Conservation (phyloP, 805 yeast species). For the Spencermartinsiella europaea region DNA sequence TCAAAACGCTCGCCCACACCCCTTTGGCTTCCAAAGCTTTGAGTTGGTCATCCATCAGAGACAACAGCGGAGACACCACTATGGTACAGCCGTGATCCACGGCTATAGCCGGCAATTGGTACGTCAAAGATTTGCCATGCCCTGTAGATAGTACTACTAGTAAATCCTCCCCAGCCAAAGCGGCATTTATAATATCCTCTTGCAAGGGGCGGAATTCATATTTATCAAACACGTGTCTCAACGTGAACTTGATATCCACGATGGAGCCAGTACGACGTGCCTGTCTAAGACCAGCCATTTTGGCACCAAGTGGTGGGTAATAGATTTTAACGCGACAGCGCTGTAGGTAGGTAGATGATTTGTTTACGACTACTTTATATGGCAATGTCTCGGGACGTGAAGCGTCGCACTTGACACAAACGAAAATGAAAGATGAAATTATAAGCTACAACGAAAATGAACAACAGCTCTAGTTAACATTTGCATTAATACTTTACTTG, state of each 20-base stretch:
- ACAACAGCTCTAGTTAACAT: no score
- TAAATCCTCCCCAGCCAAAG: conserved; percentile 60
- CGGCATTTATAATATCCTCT: conserved; percentile 22
- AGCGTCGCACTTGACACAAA: no score
- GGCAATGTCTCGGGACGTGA: no score
- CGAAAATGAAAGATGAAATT: no score
- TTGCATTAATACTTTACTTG: no score
- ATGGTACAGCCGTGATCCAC: conserved; percentile 61
- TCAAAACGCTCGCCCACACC: conserved; percentile 81
- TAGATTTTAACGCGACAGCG: no score
- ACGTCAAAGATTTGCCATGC: conserved; percentile 93
- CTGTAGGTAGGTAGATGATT: no score
- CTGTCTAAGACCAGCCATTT: no score
- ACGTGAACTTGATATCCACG: conserved; percentile 10
- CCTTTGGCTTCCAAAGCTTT: conserved; percentile 61
- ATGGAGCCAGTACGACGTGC: background rate
- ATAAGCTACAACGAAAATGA: no score
- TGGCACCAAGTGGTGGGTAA: no score
- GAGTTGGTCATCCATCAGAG: conserved; percentile 95
- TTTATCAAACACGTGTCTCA: conserved; percentile 18
- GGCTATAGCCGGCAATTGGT: conserved; percentile 87
- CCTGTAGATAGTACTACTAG: conserved; percentile 98
- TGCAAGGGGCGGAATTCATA: conserved; percentile 25
- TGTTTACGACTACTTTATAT: no score
- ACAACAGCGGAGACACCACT: conserved; percentile 88